Base-by-base conservation (phyloP, 345 rosid genomes). In the Lepidium aucheri region DNA sequence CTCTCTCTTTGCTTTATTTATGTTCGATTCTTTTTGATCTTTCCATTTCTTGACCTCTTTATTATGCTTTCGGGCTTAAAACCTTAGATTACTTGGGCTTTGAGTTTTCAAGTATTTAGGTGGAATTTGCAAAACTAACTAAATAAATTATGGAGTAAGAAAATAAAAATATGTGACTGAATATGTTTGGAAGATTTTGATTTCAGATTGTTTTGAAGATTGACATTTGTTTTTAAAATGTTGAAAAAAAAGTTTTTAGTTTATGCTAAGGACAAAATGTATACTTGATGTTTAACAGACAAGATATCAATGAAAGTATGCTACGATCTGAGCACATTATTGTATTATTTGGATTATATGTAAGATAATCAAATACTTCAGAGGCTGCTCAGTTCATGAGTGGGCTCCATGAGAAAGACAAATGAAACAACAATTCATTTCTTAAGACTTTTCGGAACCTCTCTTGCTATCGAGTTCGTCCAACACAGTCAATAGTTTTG, bases 401-500 rank as follows among this genome's bases (percentile, higher is more conserved):
- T 60, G 16, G 35, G 18, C 15, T 69, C n/a, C 62, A 43, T 12
- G 30, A 52, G 44, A 30, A 5, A 30, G 15, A 69, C 61, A 51
- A 59, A 12, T 40, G 46, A 70, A 39, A 0, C 74, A 45, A 14
- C 30, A 9, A 33, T 56, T 51, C 30, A 39, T 38, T 24, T 28
- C 28, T 30, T 8, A 63, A 62, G 33, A 39, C 35, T 68, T 55
- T 38, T 46, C 26, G 36, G 76, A 69, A 53, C 11, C 78, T 14
- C n/a, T 52, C 58, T 70, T 79, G 66, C 68, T 79, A 63, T 86
- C 93, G 12, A 89, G 80, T 64, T 86, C 91, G 69, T 87, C 91
- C 43, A 95, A 74, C 60, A 95, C 94, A 3, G 79, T 79, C 98
- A 77, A 86, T 65, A 95, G 66, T 73, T 82, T 89, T 0, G 90